A percentile compares a stretch with the other conserved stretches of the same genome.
Evolutionary conservation across 331 rosid species (phyloP).

Genomic region (Spiraea crenata): DNA sequence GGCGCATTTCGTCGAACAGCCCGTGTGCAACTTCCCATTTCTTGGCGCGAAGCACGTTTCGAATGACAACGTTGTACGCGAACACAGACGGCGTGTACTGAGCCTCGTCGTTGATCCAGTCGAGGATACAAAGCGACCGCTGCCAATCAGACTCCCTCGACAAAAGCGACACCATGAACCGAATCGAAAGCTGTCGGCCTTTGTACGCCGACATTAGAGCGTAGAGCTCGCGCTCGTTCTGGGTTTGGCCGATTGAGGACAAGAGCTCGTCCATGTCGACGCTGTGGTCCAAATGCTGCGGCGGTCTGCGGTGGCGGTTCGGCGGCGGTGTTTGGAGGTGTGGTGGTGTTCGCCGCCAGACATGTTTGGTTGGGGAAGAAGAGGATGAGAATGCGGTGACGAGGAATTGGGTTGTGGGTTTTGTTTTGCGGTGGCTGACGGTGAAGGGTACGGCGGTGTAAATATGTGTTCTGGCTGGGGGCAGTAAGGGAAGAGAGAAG

Average conservation of each 20-base stretch:
- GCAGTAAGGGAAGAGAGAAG: conserved; percentile 17
- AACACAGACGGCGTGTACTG: conserved; percentile 65
- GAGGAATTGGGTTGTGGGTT: conserved; percentile 16
- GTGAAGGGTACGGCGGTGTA: conserved; percentile 11
- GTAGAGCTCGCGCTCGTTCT: conserved; percentile 58
- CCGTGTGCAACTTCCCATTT: conserved; percentile 83
- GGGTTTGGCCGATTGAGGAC: conserved; percentile 49
- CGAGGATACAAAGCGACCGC: conserved; percentile 76
- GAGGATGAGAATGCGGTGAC: conserved; percentile 23
- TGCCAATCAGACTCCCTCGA: conserved; percentile 90
- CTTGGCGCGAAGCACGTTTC: conserved; percentile 76
- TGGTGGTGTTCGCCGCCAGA: conserved; percentile 4
- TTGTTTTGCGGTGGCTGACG: conserved; percentile 18
- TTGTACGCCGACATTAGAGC: conserved; percentile 58
- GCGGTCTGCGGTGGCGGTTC: conserved; percentile 29
- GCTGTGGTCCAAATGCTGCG: conserved; percentile 53
- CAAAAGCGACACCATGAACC: conserved; percentile 77
- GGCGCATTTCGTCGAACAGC: conserved; percentile 95
- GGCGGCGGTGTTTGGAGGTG: neutral
- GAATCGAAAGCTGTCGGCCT: conserved; percentile 62
- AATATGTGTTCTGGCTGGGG: conserved; percentile 9
- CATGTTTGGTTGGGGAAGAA: conserved; percentile 31
- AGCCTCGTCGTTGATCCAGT: conserved; percentile 86
- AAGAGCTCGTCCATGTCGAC: conserved; percentile 77
- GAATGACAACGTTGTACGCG: conserved; percentile 82